A percentile compares a stretch with the other conserved stretches of the same genome.
Evolutionary conservation across 2,329 filamentous ascomycete genomes (phyloP).

Genomic region (Cordyceps pruinosa): DNA sequence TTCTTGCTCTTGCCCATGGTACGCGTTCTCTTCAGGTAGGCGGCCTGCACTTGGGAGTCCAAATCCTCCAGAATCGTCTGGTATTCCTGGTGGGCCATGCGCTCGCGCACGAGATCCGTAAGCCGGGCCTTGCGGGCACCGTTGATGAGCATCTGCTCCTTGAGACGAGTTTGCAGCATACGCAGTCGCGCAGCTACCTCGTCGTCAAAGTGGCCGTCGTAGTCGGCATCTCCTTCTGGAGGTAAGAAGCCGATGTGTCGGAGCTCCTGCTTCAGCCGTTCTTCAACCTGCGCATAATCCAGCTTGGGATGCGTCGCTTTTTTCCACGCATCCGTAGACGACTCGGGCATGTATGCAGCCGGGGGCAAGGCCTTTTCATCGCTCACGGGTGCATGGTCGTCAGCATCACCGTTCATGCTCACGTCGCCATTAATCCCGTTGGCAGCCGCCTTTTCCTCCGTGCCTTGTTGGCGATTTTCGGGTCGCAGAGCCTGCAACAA

Average conservation of each 20-base stretch:
- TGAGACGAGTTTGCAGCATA: slow-evolving; percentile 73
- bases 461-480: slow-evolving; percentile 54
- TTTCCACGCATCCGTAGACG: slow-evolving; percentile 69
- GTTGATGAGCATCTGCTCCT: slow-evolving; percentile 78
- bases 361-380: slow-evolving; percentile 48
- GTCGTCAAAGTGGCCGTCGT: slow-evolving; percentile 86
- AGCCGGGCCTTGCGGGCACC: slow-evolving; percentile 84
- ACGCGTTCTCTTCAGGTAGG: slow-evolving; percentile 90
- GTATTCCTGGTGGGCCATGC: slow-evolving; percentile 95
- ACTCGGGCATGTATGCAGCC: slow-evolving; percentile 74
- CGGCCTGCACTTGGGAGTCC: slow-evolving; percentile 87
- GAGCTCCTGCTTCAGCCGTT: slow-evolving; percentile 85
- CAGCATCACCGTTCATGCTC: slow-evolving; percentile 43
- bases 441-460: slow-evolving; percentile 51
- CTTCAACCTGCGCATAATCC: slow-evolving; percentile 81
- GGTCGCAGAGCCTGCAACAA: slow-evolving; percentile 75
- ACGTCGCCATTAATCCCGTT: slow-evolving; percentile 48
- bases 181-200: slow-evolving; percentile 87
- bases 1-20: slow-evolving; percentile 94
- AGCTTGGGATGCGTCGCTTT: slow-evolving; percentile 67
- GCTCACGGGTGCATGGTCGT: slow-evolving; percentile 29
- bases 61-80: slow-evolving; percentile 94
- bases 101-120: slow-evolving; percentile 79
- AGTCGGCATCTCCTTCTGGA: slow-evolving; percentile 62
- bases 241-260: slow-evolving; percentile 84